These are phyloP conservation scores for Rhodotorula sphaerocarpa DNA, from an alignment of 768 basidiomycete species.

Conservation along the genomic window DNA sequence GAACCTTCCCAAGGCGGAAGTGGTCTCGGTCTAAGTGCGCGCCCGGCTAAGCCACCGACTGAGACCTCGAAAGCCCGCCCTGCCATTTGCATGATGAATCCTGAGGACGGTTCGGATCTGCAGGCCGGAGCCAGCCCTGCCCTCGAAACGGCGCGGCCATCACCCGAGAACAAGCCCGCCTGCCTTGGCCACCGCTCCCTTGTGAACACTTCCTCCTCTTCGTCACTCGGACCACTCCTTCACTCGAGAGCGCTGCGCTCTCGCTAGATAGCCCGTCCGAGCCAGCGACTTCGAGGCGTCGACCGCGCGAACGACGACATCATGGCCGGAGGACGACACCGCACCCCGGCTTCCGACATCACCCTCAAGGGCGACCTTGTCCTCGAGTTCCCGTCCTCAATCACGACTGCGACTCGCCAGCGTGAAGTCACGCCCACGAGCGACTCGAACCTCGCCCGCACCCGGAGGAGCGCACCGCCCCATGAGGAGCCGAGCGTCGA, in stretches of 20 bases:
- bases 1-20: too few relatives aligned
- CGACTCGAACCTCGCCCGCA: background rate
- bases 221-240: background rate
- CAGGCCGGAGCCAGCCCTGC: background rate
- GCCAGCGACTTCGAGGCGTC: too few relatives aligned
- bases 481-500: constrained; percentile 20
- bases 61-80: too few relatives aligned
- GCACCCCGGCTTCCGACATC: constrained; percentile 9
- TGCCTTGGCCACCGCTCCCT: background rate
- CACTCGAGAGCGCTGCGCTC: background rate
- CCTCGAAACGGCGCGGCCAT: background rate
- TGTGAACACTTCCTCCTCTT: background rate
- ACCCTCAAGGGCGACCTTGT: constrained; percentile 19
- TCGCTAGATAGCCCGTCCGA: too few relatives aligned
- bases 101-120: too few relatives aligned
- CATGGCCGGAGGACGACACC: constrained; percentile 12
- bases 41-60: too few relatives aligned
- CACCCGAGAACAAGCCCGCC: background rate
- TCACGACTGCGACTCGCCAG: background rate
- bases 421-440: constrained; percentile 5
- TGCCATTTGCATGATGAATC: too few relatives aligned
- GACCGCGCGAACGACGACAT: background rate
- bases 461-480: background rate
- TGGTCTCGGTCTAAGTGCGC: too few relatives aligned
- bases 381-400: constrained; percentile 10